These are phyloP conservation scores for Cyclotella cryptica DNA, from an alignment of 108 stramenopile species.

Conservation along the genomic window DNA sequence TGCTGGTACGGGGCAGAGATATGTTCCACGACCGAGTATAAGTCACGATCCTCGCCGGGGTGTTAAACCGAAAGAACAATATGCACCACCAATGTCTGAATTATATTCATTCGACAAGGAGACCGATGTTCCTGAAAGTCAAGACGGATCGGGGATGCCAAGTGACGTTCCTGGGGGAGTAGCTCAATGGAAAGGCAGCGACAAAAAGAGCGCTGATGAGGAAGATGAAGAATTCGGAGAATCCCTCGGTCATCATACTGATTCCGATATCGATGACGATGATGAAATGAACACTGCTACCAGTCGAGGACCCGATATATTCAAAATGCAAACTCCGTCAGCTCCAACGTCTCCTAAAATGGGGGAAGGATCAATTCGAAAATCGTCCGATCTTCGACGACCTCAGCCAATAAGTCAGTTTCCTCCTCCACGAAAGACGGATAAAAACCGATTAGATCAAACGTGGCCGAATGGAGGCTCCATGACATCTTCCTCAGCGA, in stretches of 20 bases:
- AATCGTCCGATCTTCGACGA: neutral
- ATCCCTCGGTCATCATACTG: too few relatives aligned
- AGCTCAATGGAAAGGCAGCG: too few relatives aligned
- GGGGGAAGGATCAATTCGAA: neutral
- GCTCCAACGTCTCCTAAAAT: neutral
- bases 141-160: slow-evolving; percentile 6
- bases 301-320: neutral
- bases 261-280: too few relatives aligned
- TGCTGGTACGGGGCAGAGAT: slow-evolving; percentile 9
- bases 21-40: slow-evolving; percentile 14
- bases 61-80: slow-evolving; percentile 14
- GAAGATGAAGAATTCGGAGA: too few relatives aligned
- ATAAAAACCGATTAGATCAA: neutral
- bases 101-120: slow-evolving; percentile 40
- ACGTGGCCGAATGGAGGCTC: slow-evolving; percentile 24
- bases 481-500: slow-evolving; percentile 8
- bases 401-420: slow-evolving; percentile 9
- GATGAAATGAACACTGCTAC: too few relatives aligned
- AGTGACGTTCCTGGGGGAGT: neutral
- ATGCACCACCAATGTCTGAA: slow-evolving; percentile 52
- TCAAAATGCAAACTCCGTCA: neutral
- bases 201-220: too few relatives aligned
- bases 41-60: neutral
- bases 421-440: neutral
- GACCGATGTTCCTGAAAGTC: neutral